Percentiles rank a stretch among this genome's conserved stretches.
Evolutionary conservation across 257 asterid genomes (phyloP).

Genomic region (Nicotiana noctiflora): DNA sequence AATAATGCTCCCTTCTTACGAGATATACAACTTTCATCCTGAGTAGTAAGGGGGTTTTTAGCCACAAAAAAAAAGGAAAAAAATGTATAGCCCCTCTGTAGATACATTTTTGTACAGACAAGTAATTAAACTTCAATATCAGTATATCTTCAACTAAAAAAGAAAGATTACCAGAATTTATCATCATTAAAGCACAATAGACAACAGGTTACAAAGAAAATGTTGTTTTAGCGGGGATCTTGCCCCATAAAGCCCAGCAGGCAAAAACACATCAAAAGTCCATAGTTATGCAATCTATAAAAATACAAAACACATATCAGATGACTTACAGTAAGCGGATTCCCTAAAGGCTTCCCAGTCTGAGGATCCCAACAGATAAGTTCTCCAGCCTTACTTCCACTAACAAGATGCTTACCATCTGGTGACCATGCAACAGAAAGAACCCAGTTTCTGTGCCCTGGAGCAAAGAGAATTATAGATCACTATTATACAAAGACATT

Average conservation of each 20-base stretch:
- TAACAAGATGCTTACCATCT: constrained; percentile 79
- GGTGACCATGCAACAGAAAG: constrained; percentile 96
- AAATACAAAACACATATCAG: background rate
- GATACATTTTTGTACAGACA: background rate
- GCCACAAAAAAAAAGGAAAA: background rate
- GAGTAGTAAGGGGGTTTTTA: background rate
- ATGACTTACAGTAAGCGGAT: constrained; percentile 60
- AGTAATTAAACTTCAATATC: background rate
- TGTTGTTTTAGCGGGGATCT: background rate
- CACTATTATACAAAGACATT: background rate
- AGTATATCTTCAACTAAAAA: background rate
- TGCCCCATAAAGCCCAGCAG: background rate
- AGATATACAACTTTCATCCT: background rate
- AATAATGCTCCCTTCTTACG: background rate
- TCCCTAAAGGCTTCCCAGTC: constrained; percentile 71
- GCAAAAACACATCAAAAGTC: background rate
- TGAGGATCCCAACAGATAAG: constrained; percentile 82
- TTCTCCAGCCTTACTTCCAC: constrained; percentile 95
- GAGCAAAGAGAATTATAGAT: constrained; percentile 6
- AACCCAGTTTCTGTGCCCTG: constrained; percentile 95
- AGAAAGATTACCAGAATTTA: background rate
- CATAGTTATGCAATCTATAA: background rate
- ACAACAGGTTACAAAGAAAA: background rate
- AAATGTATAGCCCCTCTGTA: background rate
- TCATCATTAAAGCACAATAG: background rate